Evolutionary conservation across 768 basidiomycete genomes (phyloP), one percentile per base, ranked within the genome.

Genomic region (Lentinula lateritia): DNA sequence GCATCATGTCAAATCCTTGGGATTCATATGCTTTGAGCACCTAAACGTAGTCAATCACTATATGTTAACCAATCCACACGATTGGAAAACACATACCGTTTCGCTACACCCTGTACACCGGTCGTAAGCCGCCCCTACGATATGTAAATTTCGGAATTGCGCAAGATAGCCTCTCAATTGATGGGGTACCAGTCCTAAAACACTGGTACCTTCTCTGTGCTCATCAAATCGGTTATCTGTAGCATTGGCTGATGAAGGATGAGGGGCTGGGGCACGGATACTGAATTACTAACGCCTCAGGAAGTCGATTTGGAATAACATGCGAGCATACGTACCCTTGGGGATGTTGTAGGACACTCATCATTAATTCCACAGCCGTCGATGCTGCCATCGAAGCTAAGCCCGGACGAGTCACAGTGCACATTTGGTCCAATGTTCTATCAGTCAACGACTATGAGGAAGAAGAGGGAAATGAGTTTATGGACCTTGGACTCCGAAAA

Each of bases 401-500:
- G 0, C 96, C 96, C 0, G 97, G 97, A 20, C 97, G 80, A 0
- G 96, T 98, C 35, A 99, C 97, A 0, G 97, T 98, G 71, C 97
- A 99, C 96, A 98, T 98, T 72, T 98, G 96, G 72, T 98, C 97
- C 13, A 98, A 83, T 3, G 95, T 96, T 45, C 95, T 83, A 71
- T 98, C 96, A 0, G 91, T 90, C 82, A 81, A 71, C 9, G 78
- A 80, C 78, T 66, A 46, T 0, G 34, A 39, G 18, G 16, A 48
- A n/a, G 34, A 34, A 5, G 18, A 12, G 39, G 42, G 52, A n/a
- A 20, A 13, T 39, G 3, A 28, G 28, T 32, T n/a, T 18, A 52
- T n/a, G 8, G 53, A 45, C 56, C 50, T 60, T 42, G 16, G 45
- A 55, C 13, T 35, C 32, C 58, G 61, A 61, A 50, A 52, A 42